Conservation (phyloP, 164 flowering plant species). For the Vitis rupestris region DNA sequence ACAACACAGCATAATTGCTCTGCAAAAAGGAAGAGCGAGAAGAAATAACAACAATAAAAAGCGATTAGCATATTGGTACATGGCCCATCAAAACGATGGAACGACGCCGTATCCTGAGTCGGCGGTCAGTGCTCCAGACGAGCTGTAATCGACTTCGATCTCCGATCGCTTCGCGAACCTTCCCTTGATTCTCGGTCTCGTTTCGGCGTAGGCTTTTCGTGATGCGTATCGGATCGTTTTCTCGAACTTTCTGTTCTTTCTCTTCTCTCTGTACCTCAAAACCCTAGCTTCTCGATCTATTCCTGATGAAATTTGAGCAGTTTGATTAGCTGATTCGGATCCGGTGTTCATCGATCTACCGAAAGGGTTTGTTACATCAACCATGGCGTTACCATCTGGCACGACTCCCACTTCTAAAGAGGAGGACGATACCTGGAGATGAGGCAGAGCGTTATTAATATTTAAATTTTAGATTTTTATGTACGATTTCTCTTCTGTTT, state of each 20-base stretch:
- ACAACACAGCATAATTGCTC: too few relatives aligned
- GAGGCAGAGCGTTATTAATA: neutral
- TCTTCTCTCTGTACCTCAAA: slow-evolving; percentile 89
- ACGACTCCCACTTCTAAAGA: slow-evolving; percentile 80
- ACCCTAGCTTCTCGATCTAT: slow-evolving; percentile 85
- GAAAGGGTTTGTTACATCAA: slow-evolving; percentile 56
- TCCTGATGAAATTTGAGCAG: slow-evolving; percentile 30
- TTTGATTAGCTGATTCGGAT: slow-evolving; percentile 7
- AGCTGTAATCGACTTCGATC: slow-evolving; percentile 33
- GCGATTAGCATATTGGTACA: too few relatives aligned
- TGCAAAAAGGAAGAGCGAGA: neutral
- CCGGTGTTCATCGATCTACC: slow-evolving; percentile 16
- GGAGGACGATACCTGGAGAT: slow-evolving; percentile 68
- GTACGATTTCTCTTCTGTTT: too few relatives aligned
- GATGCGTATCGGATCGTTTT: slow-evolving; percentile 96
- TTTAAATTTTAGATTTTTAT: neutral
- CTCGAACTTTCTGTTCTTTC: slow-evolving; percentile 92
- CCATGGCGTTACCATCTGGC: slow-evolving; percentile 57
- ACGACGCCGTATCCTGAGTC: slow-evolving; percentile 65
- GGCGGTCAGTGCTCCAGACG: slow-evolving; percentile 22
- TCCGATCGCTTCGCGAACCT: slow-evolving; percentile 86
- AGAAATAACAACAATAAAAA: neutral
- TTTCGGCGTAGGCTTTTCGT: slow-evolving; percentile 93
- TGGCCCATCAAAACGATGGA: slow-evolving; percentile 42
- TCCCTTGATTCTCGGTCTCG: slow-evolving; percentile 91